Conservation (phyloP, 371 early-diverging fungal genomes). For the Coemansia sp. region DNA sequence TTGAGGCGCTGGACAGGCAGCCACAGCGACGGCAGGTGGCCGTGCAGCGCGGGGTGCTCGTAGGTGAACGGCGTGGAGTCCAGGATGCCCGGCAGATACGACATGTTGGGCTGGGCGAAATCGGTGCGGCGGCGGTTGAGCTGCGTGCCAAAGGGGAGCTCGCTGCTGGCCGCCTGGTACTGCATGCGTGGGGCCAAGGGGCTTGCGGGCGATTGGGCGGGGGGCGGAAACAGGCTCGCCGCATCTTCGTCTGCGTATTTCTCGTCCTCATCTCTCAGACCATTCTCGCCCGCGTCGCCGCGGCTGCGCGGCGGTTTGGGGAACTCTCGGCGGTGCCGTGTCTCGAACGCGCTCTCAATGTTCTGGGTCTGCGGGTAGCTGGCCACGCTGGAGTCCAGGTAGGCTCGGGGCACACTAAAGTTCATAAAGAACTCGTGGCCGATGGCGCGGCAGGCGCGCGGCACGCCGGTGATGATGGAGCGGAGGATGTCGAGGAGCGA, state of each 20-base stretch:
- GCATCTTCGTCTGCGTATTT: neutral
- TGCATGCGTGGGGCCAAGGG: slow-evolving; percentile 22
- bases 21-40: slow-evolving; percentile 74
- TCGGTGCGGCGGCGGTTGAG: slow-evolving; percentile 56
- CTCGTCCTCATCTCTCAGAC: neutral
- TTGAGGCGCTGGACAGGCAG: slow-evolving; percentile 55
- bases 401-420: slow-evolving; percentile 33
- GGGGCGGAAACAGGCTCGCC: neutral
- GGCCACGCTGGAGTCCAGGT: slow-evolving; percentile 31
- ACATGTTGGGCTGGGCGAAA: slow-evolving; percentile 70
- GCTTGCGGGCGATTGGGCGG: neutral
- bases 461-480: slow-evolving; percentile 5
- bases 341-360: slow-evolving; percentile 28
- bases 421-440: slow-evolving; percentile 33
- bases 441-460: slow-evolving; percentile 4
- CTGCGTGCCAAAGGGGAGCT: slow-evolving; percentile 36
- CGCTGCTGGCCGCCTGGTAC: slow-evolving; percentile 28
- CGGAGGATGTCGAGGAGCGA: slow-evolving; percentile 30
- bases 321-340: neutral
- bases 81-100: slow-evolving; percentile 64
- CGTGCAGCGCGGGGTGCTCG: slow-evolving; percentile 67
- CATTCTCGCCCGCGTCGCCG: neutral
- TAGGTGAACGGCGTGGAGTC: slow-evolving; percentile 72
- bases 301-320: neutral
- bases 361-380: slow-evolving; percentile 22